Percentiles rank a stretch among this genome's conserved stretches.
Conservation (phyloP, 768 basidiomycete genomes). For the Chalciporus sphaerocephalus region DNA sequence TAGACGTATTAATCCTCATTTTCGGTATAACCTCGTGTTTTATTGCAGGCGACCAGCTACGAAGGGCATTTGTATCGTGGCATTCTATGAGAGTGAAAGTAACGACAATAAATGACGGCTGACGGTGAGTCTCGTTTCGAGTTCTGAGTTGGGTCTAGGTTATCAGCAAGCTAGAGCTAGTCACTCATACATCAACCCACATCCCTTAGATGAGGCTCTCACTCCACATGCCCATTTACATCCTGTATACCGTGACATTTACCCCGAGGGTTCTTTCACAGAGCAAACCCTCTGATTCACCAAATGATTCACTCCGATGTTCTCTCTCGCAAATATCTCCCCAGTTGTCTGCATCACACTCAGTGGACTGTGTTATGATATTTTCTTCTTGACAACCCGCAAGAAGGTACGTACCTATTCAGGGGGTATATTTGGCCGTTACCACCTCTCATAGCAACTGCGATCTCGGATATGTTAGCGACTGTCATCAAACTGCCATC, state of each 20-base stretch:
- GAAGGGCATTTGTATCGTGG: conserved; percentile 19
- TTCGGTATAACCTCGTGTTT: conserved; percentile 13
- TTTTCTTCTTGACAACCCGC: no score
- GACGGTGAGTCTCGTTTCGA: conserved; percentile 1
- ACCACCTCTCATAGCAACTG: no score
- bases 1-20: conserved; percentile 14
- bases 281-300: background rate
- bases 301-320: background rate
- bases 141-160: no score
- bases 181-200: background rate
- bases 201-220: background rate
- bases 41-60: conserved; percentile 21
- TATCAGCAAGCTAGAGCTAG: no score
- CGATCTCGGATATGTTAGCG: no score
- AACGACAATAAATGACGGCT: conserved; percentile 1
- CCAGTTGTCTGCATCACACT: background rate
- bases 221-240: background rate
- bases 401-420: no score
- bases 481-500: no score
- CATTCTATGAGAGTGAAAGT: conserved; percentile 10
- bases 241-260: background rate
- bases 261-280: background rate
- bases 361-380: no score
- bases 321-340: background rate
- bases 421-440: no score